These are phyloP conservation scores for Hanseniaspora sp. DNA, from an alignment of 1,139 yeast genomes.

Conservation along the genomic window DNA sequence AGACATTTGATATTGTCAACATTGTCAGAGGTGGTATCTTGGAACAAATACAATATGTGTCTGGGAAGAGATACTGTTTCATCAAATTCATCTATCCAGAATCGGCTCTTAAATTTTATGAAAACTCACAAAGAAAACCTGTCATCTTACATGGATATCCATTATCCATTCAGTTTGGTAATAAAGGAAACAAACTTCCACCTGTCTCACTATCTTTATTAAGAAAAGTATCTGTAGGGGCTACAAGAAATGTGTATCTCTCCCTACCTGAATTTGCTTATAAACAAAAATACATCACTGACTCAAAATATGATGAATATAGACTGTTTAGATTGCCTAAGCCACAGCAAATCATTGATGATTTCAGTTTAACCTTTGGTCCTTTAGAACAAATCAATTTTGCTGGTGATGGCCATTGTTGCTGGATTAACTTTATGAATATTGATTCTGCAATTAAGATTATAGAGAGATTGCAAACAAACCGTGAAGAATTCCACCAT, in stretches of 20 bases:
- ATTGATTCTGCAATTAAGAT: constrained; percentile 67
- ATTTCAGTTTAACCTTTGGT: constrained; percentile 54
- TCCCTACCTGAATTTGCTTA: constrained; percentile 42
- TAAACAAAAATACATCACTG: constrained; percentile 28
- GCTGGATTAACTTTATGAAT: constrained; percentile 67
- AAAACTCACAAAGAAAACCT: constrained; percentile 69
- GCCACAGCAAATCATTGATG: constrained; percentile 49
- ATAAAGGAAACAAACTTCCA: constrained; percentile 53
- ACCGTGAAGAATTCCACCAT: constrained; percentile 28
- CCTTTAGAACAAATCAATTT: constrained; percentile 73
- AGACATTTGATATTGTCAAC: constrained; percentile 86
- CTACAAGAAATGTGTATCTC: constrained; percentile 78
- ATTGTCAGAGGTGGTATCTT: constrained; percentile 86
- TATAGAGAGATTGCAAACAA: constrained; percentile 44
- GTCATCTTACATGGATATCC: constrained; percentile 68
- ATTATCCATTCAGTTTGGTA: constrained; percentile 93
- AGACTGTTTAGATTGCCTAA: constrained; percentile 30
- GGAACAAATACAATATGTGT: constrained; percentile 59
- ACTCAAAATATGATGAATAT: constrained; percentile 25
- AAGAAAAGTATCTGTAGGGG: constrained; percentile 85
- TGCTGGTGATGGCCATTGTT: constrained; percentile 64
- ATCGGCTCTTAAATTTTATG: constrained; percentile 74
- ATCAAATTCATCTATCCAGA: constrained; percentile 83
- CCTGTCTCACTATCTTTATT: constrained; percentile 73
- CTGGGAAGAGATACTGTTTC: constrained; percentile 86